A percentile compares a stretch with the other conserved stretches of the same genome.
Evolutionary conservation across 495 filamentous ascomycete genomes (phyloP).

Genomic region (Haplographium delicatum): DNA sequence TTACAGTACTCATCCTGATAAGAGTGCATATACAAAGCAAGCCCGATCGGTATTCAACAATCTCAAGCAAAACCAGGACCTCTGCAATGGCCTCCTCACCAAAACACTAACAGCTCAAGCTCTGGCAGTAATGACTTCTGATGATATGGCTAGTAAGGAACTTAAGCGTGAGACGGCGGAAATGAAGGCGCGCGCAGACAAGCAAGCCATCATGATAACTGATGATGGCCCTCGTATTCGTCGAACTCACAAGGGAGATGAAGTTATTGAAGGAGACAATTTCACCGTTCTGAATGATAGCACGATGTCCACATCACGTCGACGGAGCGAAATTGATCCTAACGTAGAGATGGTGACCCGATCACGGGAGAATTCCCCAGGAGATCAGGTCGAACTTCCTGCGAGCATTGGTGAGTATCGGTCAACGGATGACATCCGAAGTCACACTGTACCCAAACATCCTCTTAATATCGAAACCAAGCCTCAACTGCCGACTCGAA

Average conservation of each 20-base stretch:
- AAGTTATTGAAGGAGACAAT: slow-evolving; percentile 68
- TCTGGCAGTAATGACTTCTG: slow-evolving; percentile 75
- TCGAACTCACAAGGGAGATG: slow-evolving; percentile 93
- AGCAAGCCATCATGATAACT: slow-evolving; percentile 78
- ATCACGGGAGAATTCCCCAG: slow-evolving; percentile 26
- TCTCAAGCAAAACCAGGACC: slow-evolving; percentile 75
- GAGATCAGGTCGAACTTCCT: slow-evolving; percentile 23
- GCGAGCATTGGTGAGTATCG: slow-evolving; percentile 22
- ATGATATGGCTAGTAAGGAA: slow-evolving; percentile 89
- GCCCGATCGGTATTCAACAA: slow-evolving; percentile 64
- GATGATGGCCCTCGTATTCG: slow-evolving; percentile 80
- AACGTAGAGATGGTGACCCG: slow-evolving; percentile 27
- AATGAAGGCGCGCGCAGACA: slow-evolving; percentile 63
- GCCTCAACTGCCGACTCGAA: slow-evolving; percentile 20
- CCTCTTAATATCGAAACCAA: slow-evolving; percentile 47
- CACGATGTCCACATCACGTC: slow-evolving; percentile 34
- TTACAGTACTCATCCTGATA: slow-evolving; percentile 38
- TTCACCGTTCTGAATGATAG: slow-evolving; percentile 33
- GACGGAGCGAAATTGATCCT: slow-evolving; percentile 32
- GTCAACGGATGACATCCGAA: slow-evolving; percentile 30
- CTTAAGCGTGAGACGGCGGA: slow-evolving; percentile 75
- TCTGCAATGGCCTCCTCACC: slow-evolving; percentile 69
- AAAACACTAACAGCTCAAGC: slow-evolving; percentile 62
- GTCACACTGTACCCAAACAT: slow-evolving; percentile 25
- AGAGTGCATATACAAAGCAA: slow-evolving; percentile 38